A percentile compares a stretch with the other conserved stretches of the same genome.
These are phyloP conservation scores for Maudiozyma bulderi DNA, from an alignment of 805 yeast genomes.

Conservation along the genomic window DNA sequence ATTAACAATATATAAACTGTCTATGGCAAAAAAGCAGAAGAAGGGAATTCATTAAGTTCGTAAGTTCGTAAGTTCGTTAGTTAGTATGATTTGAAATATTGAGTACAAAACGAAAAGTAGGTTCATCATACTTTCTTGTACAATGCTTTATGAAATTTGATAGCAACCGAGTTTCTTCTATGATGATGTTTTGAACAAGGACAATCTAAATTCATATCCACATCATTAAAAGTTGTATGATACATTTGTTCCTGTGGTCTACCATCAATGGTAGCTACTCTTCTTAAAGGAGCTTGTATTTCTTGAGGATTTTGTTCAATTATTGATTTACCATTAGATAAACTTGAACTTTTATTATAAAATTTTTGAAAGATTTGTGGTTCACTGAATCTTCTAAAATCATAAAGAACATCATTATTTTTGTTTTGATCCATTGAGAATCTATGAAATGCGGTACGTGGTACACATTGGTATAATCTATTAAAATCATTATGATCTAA, in stretches of 20 bases:
- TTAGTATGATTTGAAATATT: too few relatives aligned
- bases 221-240: neutral
- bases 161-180: slow-evolving; percentile 23
- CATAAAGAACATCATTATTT: neutral
- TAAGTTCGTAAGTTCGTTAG: neutral
- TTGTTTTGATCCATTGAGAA: neutral
- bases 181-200: slow-evolving; percentile 27
- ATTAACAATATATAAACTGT: too few relatives aligned
- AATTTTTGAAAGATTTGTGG: neutral
- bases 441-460: neutral
- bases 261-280: neutral
- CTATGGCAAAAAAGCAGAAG: too few relatives aligned
- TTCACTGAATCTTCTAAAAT: slow-evolving; percentile 4
- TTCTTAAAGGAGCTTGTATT: neutral
- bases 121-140: slow-evolving; percentile 1
- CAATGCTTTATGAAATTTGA: slow-evolving; percentile 20
- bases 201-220: slow-evolving; percentile 9
- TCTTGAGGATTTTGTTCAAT: neutral
- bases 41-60: too few relatives aligned
- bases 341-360: neutral
- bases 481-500: neutral
- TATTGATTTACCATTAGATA: too few relatives aligned
- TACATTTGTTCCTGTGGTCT: neutral
- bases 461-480: slow-evolving; percentile 12
- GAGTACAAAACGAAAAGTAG: neutral